These are phyloP conservation scores for Graphium sp. DNA, from an alignment of 2,329 filamentous ascomycete genomes.

Conservation along the genomic window DNA sequence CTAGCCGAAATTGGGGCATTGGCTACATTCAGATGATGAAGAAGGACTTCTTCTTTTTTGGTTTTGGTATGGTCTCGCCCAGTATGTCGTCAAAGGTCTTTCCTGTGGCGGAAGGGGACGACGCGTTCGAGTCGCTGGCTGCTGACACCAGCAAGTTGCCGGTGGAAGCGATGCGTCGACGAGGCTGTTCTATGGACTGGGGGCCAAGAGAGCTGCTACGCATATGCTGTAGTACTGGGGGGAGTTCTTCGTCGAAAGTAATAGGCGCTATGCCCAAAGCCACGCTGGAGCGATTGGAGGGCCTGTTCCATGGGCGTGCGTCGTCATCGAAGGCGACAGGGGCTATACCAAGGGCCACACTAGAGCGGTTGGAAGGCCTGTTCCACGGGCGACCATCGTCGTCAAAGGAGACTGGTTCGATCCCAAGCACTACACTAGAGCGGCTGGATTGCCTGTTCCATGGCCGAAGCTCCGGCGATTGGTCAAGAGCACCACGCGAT, in stretches of 20 bases:
- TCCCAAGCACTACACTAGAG: conserved; percentile 23
- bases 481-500: no score
- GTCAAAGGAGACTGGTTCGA: conserved; percentile 18
- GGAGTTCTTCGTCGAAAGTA: conserved; percentile 4
- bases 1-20: conserved; percentile 3
- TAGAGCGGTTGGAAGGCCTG: conserved; percentile 3
- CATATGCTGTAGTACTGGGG: conserved; percentile 11
- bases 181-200: conserved; percentile 5
- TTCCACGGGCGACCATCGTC: conserved; percentile 5
- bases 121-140: conserved; percentile 6
- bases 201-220: conserved; percentile 10
- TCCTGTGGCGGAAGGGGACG: conserved; percentile 11
- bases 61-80: conserved; percentile 14
- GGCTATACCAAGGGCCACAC: conserved; percentile 2
- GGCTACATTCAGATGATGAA: conserved; percentile 7
- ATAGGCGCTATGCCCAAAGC: conserved; percentile 1
- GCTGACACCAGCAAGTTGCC: conserved; percentile 16
- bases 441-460: conserved; percentile 10
- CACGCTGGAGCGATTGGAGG: conserved; percentile 3
- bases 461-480: conserved; percentile 3
- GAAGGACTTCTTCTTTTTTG: conserved; percentile 25
- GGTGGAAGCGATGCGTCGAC: conserved; percentile 14
- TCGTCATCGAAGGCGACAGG: conserved; percentile 3
- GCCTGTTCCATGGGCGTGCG: conserved; percentile 4
- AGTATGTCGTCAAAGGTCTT: conserved; percentile 33